A percentile compares a stretch with the other conserved stretches of the same genome.
Evolutionary conservation across 2,329 filamentous ascomycete species (phyloP).

Genomic region (Fusarium virguliforme): DNA sequence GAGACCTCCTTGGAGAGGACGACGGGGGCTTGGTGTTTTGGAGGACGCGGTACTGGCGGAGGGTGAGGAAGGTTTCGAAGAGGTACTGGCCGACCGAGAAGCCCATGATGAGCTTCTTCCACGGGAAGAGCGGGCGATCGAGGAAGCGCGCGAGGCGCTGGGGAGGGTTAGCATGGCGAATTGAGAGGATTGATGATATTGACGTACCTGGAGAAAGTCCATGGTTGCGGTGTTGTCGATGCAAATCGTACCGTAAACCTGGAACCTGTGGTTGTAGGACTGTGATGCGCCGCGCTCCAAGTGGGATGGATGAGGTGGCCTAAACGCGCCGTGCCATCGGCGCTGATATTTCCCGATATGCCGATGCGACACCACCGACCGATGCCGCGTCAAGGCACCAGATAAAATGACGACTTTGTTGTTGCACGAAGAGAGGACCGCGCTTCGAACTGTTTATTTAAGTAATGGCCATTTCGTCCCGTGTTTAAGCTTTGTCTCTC

Average conservation of each 20-base stretch:
- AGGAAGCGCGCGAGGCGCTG: constrained; percentile 86
- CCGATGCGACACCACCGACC: constrained; percentile 31
- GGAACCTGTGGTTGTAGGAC: constrained; percentile 45
- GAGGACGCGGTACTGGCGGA: constrained; percentile 91
- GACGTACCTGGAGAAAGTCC: constrained; percentile 64
- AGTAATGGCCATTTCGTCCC: not conserved
- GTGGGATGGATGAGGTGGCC: constrained; percentile 50
- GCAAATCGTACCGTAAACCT: constrained; percentile 42
- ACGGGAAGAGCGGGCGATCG: constrained; percentile 93
- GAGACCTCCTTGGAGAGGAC: constrained; percentile 91
- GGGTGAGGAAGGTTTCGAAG: constrained; percentile 89
- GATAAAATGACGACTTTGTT: constrained; percentile 7
- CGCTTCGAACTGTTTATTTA: not conserved
- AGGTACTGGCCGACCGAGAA: constrained; percentile 94
- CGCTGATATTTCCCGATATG: constrained; percentile 42
- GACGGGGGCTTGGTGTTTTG: constrained; percentile 86
- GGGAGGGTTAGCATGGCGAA: not conserved
- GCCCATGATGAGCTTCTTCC: constrained; percentile 96
- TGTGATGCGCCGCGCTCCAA: constrained; percentile 23
- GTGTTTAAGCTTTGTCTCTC: not conserved
- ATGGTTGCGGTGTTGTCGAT: constrained; percentile 55
- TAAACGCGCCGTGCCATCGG: constrained; percentile 39
- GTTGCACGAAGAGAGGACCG: not conserved
- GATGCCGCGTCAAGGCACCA: constrained; percentile 5
- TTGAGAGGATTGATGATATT: not conserved